phyloP scores from a whole-genome alignment of 441 rosid genomes.

The Manihot esculenta region DNA sequence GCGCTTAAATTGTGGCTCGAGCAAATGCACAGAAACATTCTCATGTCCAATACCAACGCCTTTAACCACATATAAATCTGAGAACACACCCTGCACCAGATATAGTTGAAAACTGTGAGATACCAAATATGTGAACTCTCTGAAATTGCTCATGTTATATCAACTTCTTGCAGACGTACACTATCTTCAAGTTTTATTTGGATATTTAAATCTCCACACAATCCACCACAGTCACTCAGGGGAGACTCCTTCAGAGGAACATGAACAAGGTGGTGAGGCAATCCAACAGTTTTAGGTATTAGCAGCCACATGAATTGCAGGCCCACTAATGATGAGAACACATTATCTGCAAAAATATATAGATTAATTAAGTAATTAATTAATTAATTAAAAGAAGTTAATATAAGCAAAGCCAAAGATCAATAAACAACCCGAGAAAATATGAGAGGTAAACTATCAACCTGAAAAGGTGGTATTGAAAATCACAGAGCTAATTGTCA shows the following conservation, averaged over 20 bases:
- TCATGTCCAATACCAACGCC: slow-evolving; percentile 90
- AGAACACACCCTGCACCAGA: slow-evolving; percentile 74
- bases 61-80: slow-evolving; percentile 86
- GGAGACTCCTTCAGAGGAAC: slow-evolving; percentile 97
- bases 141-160: slow-evolving; percentile 19
- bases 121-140: slow-evolving; percentile 1
- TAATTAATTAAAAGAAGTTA: slow-evolving; percentile 10
- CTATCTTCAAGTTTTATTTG: slow-evolving; percentile 85
- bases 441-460: slow-evolving; percentile 6
- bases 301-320: slow-evolving; percentile 89
- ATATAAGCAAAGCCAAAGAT: slow-evolving; percentile 6
- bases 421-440: not conserved
- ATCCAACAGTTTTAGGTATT: slow-evolving; percentile 55
- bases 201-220: slow-evolving; percentile 83
- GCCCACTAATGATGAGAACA: slow-evolving; percentile 91
- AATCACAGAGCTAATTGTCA: not conserved
- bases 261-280: slow-evolving; percentile 78
- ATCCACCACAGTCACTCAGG: slow-evolving; percentile 87
- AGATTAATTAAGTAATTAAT: slow-evolving; percentile 21
- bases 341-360: slow-evolving; percentile 76
- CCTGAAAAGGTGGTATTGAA: slow-evolving; percentile 2
- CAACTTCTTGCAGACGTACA: slow-evolving; percentile 42
- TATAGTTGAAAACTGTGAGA: slow-evolving; percentile 24
- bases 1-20: slow-evolving; percentile 66
- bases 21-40: slow-evolving; percentile 75